Conservation (phyloP, 805 yeast species). For the Pichia manshurica region DNA sequence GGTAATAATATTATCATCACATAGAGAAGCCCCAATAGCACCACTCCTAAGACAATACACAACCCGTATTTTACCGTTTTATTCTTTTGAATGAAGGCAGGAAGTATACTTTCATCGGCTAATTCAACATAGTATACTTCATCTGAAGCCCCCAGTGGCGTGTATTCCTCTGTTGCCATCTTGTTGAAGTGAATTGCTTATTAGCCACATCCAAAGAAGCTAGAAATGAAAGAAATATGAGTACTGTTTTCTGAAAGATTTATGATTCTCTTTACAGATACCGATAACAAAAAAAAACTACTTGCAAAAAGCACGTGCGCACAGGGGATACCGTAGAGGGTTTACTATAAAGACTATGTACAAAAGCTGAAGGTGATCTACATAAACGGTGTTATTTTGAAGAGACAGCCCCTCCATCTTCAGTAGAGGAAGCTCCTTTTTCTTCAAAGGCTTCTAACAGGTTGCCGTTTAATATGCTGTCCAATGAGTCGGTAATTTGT, state of each 20-base stretch:
- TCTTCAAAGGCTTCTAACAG: constrained; percentile 3
- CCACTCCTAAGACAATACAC: constrained; percentile 4
- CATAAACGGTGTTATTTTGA: no score
- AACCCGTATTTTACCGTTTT: constrained; percentile 11
- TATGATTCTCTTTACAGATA: no score
- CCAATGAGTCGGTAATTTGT: constrained; percentile 42
- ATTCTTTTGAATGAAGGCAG: constrained; percentile 10
- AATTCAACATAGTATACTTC: constrained; percentile 12
- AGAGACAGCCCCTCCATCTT: neutral
- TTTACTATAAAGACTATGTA: no score
- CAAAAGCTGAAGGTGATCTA: no score
- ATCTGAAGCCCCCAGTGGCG: constrained; percentile 9
- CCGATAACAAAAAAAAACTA: no score
- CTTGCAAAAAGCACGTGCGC: no score
- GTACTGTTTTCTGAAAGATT: no score
- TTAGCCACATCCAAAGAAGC: no score
- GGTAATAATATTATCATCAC: constrained; percentile 29
- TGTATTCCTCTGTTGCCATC: constrained; percentile 4
- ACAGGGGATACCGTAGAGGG: no score
- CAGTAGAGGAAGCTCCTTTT: no score
- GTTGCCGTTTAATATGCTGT: constrained; percentile 14
- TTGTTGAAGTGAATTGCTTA: neutral
- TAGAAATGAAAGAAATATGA: no score
- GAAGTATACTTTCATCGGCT: constrained; percentile 17
- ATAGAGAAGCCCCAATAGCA: constrained; percentile 22